phyloP scores from a whole-genome alignment of 2,329 filamentous ascomycete genomes.

The Alternaria consortialis region DNA sequence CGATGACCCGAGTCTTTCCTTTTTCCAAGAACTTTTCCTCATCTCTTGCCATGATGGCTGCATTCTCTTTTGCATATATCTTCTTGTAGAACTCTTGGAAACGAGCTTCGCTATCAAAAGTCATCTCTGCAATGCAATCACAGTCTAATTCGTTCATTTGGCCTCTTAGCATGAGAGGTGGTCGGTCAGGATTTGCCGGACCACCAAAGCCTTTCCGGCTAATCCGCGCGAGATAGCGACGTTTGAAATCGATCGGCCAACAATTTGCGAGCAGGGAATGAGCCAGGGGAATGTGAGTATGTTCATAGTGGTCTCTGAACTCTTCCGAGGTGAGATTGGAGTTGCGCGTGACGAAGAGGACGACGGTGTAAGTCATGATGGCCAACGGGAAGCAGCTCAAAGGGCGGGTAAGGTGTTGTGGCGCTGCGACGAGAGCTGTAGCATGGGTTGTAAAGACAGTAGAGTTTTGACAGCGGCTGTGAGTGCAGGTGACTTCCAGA shows the following conservation, averaged over 20 bases:
- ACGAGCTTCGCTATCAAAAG: slow-evolving; percentile 31
- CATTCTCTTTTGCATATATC: slow-evolving; percentile 34
- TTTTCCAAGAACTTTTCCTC: slow-evolving; percentile 36
- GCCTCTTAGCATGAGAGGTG: slow-evolving; percentile 34
- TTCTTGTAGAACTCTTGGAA: slow-evolving; percentile 39
- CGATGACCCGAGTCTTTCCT: slow-evolving; percentile 32
- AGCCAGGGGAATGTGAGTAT: slow-evolving; percentile 36
- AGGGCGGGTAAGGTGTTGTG: neutral
- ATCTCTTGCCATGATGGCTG: slow-evolving; percentile 32
- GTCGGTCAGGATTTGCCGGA: slow-evolving; percentile 34
- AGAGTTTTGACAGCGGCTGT: slow-evolving; percentile 19
- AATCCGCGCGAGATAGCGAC: slow-evolving; percentile 40
- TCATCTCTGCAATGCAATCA: slow-evolving; percentile 39
- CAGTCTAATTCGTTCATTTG: slow-evolving; percentile 34
- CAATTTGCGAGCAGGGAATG: slow-evolving; percentile 26
- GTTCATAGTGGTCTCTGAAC: slow-evolving; percentile 42
- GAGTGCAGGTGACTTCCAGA: slow-evolving; percentile 16
- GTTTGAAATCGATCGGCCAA: slow-evolving; percentile 35
- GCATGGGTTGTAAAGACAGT: neutral
- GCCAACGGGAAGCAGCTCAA: neutral
- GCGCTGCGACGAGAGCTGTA: neutral
- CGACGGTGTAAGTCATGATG: slow-evolving; percentile 37
- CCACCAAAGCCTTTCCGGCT: slow-evolving; percentile 38
- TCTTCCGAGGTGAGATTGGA: slow-evolving; percentile 31
- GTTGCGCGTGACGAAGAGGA: slow-evolving; percentile 39